Conservation (phyloP, 1,139 yeast genomes). For the Candida sp. region DNA sequence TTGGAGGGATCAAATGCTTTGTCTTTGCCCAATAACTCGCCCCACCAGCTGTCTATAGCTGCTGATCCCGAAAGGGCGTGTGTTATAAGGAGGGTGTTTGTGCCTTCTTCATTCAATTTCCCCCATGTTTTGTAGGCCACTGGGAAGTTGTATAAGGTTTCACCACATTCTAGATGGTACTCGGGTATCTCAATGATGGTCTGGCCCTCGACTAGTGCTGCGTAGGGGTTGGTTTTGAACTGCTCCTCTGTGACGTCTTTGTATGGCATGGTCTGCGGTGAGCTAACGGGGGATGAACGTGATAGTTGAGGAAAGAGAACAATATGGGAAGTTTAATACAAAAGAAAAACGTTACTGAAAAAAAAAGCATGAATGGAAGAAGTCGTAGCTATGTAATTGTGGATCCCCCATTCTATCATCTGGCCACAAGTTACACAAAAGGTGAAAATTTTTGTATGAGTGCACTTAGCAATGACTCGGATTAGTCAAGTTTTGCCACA, state of each 20-base stretch:
- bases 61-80: conserved; percentile 97
- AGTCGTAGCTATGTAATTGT: conserved; percentile 2
- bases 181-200: conserved; percentile 81
- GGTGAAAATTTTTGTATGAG: not conserved
- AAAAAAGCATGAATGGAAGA: not conserved
- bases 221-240: conserved; percentile 63
- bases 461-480: not conserved
- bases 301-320: not conserved
- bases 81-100: conserved; percentile 85
- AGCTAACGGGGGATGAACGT: not conserved
- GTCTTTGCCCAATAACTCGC: conserved; percentile 86
- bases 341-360: not conserved
- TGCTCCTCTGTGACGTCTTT: conserved; percentile 51
- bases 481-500: not conserved
- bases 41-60: conserved; percentile 99
- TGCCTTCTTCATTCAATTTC: conserved; percentile 61
- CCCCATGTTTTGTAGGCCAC: conserved; percentile 97
- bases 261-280: conserved; percentile 16
- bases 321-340: not conserved
- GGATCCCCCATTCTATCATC: not conserved
- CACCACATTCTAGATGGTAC: conserved; percentile 83
- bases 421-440: not conserved
- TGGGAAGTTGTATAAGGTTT: conserved; percentile 71
- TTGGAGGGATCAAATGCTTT: conserved; percentile 91
- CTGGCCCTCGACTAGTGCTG: conserved; percentile 78